These are phyloP conservation scores for Yamagishiella unicocca DNA, from an alignment of 139 green algal genomes.

Conservation along the genomic window DNA sequence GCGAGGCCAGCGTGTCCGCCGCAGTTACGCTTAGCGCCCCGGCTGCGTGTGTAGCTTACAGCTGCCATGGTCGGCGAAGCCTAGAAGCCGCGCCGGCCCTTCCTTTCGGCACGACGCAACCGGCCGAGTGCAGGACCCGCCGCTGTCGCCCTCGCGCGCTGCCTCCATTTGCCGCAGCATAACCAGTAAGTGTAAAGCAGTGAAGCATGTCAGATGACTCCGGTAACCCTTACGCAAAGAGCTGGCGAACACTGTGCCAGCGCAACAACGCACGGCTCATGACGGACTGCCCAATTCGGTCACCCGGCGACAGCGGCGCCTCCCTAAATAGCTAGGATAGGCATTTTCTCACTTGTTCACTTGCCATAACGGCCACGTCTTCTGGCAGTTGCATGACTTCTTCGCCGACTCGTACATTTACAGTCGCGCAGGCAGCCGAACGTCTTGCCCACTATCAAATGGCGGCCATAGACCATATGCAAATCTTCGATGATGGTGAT, in stretches of 20 bases:
- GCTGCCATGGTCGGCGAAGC: neutral
- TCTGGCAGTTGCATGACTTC: neutral
- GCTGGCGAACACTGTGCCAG: too few relatives aligned
- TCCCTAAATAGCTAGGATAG: neutral
- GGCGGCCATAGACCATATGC: neutral
- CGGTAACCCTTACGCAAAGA: too few relatives aligned
- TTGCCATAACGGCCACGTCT: neutral
- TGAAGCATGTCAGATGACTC: neutral
- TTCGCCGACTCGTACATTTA: slow-evolving; percentile 5
- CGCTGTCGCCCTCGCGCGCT: neutral
- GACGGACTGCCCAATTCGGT: neutral
- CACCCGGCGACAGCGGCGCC: neutral
- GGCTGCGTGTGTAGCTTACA: neutral
- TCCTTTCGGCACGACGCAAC: neutral
- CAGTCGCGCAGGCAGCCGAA: neutral
- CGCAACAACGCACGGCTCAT: slow-evolving; percentile 23
- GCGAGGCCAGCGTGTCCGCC: neutral
- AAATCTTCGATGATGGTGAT: slow-evolving; percentile 27
- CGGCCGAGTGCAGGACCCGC: neutral
- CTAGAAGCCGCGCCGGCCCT: neutral
- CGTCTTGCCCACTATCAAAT: neutral
- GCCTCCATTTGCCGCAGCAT: neutral
- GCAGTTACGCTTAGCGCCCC: neutral
- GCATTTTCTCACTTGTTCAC: neutral
- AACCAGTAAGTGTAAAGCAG: neutral